A percentile compares a stretch with the other conserved stretches of the same genome.
Evolutionary conservation across 345 rosid species (phyloP).

Genomic region (Syzygium oleosum): DNA sequence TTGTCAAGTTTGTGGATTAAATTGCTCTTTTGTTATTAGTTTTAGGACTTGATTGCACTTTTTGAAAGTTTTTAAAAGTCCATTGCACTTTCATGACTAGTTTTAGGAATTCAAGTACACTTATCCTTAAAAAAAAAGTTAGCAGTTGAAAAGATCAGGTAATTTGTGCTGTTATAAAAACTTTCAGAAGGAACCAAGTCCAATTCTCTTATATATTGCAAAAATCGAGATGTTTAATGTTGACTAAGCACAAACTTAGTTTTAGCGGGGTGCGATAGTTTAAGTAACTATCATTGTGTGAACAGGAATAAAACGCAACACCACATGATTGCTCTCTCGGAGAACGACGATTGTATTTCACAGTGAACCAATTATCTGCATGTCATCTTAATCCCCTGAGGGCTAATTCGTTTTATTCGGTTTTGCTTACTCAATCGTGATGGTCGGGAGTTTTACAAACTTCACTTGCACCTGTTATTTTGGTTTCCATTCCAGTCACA

Average conservation of each 20-base stretch:
- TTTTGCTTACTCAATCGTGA: neutral
- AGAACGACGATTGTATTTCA: neutral
- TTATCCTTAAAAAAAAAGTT: too few species aligned
- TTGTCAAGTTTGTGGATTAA: too few species aligned
- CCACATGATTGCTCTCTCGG: neutral
- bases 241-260: neutral
- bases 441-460: neutral
- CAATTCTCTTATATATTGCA: too few species aligned
- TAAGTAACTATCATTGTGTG: neutral
- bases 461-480: neutral
- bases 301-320: neutral
- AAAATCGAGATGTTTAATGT: neutral
- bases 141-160: neutral
- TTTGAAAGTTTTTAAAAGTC: too few species aligned
- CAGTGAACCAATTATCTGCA: neutral
- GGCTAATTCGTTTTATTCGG: neutral
- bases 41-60: too few species aligned
- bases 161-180: neutral
- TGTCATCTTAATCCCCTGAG: neutral
- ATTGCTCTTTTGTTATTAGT: too few species aligned
- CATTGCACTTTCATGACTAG: too few species aligned
- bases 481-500: neutral
- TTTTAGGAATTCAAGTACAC: too few species aligned
- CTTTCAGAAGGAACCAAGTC: too few species aligned
- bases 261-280: neutral